Evolutionary conservation across 257 asterid species (phyloP).

Genomic region (Penstemon eatonii): DNA sequence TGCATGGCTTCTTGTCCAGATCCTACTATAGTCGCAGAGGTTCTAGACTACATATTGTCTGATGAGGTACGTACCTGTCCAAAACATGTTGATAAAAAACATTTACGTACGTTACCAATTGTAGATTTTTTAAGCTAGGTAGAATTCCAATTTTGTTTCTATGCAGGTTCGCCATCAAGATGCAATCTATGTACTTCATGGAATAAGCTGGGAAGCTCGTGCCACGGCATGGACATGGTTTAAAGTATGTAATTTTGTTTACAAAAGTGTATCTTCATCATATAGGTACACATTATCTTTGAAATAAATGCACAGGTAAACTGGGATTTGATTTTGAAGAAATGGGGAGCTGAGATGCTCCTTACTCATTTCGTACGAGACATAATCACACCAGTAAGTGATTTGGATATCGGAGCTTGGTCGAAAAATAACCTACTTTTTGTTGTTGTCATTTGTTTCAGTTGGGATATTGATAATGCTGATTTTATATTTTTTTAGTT

Average conservation of each 20-base stretch:
- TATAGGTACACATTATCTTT: not conserved
- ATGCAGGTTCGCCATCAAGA: constrained; percentile 36
- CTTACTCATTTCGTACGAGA: constrained; percentile 29
- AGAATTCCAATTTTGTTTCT: not conserved
- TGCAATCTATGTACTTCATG: constrained; percentile 12
- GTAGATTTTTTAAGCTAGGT: not conserved
- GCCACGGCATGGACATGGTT: constrained; percentile 43
- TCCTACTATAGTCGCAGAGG: constrained; percentile 33
- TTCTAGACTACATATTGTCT: constrained; percentile 34
- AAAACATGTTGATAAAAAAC: constrained; percentile 6
- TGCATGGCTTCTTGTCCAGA: constrained; percentile 40
- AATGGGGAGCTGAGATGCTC: constrained; percentile 32
- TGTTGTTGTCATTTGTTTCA: too few species aligned
- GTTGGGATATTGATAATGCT: too few species aligned
- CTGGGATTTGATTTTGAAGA: constrained; percentile 35
- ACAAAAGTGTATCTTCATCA: not conserved
- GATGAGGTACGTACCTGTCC: constrained; percentile 35
- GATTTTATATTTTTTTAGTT: constrained; percentile 24
- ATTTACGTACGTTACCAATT: not conserved
- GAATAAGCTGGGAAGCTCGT: constrained; percentile 49
- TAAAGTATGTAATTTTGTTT: constrained; percentile 26
- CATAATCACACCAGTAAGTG: constrained; percentile 35
- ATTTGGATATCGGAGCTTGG: not conserved
- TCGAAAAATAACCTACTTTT: too few species aligned
- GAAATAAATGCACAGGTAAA: constrained; percentile 29